These are phyloP conservation scores for Sugiyamaella japonica DNA, from an alignment of 1,139 yeast species.

Conservation along the genomic window DNA sequence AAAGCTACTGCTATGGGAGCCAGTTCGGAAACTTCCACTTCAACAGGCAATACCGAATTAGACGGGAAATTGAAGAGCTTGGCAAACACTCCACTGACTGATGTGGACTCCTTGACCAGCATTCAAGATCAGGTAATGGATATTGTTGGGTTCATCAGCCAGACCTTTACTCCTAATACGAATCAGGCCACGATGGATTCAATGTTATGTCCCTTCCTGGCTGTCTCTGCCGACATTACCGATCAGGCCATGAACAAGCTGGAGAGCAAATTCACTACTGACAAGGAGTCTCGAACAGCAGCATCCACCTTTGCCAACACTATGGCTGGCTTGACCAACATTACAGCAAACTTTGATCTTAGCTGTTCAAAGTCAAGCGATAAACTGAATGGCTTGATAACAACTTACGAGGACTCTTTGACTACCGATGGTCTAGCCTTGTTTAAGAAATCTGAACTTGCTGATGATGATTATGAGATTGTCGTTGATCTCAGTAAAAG, in stretches of 20 bases:
- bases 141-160: slow-evolving; percentile 8
- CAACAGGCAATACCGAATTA: slow-evolving; percentile 3
- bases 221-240: slow-evolving; percentile 10
- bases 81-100: background rate
- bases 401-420: slow-evolving; percentile 2
- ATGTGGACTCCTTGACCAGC: background rate
- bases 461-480: background rate
- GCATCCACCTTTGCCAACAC: slow-evolving; percentile 18
- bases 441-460: background rate
- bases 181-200: background rate
- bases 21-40: background rate
- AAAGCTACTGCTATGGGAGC: background rate
- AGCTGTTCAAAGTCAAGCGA: slow-evolving; percentile 5
- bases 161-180: background rate
- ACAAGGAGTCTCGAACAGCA: slow-evolving; percentile 2
- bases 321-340: slow-evolving; percentile 9
- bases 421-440: background rate
- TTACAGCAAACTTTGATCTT: slow-evolving; percentile 12
- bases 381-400: background rate
- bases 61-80: slow-evolving; percentile 6
- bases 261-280: background rate
- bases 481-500: background rate
- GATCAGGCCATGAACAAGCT: slow-evolving; percentile 6
- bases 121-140: slow-evolving; percentile 3
- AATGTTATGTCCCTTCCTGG: slow-evolving; percentile 17